Evolutionary conservation across 2,329 filamentous ascomycete genomes (phyloP).

Genomic region (Reticulascus tulasneorum): DNA sequence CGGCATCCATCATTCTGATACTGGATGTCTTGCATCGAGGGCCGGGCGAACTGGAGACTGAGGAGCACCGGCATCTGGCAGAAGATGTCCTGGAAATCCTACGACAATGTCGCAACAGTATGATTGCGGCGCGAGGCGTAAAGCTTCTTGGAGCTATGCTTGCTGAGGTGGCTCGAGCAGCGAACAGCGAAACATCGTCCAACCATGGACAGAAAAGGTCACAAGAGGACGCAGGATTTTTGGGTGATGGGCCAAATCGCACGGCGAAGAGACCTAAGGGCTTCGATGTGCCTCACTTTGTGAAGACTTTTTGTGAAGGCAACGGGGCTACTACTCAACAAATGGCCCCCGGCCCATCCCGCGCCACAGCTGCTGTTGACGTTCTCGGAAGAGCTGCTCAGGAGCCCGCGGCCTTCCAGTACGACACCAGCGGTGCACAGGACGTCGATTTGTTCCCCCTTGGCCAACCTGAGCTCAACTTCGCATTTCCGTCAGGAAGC

Average conservation of each 20-base stretch:
- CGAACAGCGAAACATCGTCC: background rate
- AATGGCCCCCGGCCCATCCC: slow-evolving; percentile 7
- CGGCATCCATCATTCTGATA: slow-evolving; percentile 23
- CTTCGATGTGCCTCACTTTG: slow-evolving; percentile 23
- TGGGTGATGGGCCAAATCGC: background rate
- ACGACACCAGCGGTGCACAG: background rate
- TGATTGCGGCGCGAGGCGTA: slow-evolving; percentile 31
- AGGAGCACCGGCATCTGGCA: slow-evolving; percentile 26
- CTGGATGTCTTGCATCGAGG: slow-evolving; percentile 24
- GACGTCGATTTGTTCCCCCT: slow-evolving; percentile 4
- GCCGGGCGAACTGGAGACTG: slow-evolving; percentile 19
- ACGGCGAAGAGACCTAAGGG: too few relatives aligned
- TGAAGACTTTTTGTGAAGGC: slow-evolving; percentile 21
- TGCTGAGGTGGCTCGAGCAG: slow-evolving; percentile 1
- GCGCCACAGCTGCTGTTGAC: background rate
- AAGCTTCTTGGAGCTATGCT: slow-evolving; percentile 31
- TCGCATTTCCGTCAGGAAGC: slow-evolving; percentile 10
- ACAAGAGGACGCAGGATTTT: background rate
- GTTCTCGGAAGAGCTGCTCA: background rate
- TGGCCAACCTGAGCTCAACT: slow-evolving; percentile 5
- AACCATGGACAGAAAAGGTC: slow-evolving; percentile 1
- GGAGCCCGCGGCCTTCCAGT: background rate
- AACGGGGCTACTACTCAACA: slow-evolving; percentile 10
- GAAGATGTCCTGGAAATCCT: slow-evolving; percentile 27
- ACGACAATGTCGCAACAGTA: slow-evolving; percentile 27